Conservation (phyloP, 768 basidiomycete species). For the Ramaria sp. region DNA sequence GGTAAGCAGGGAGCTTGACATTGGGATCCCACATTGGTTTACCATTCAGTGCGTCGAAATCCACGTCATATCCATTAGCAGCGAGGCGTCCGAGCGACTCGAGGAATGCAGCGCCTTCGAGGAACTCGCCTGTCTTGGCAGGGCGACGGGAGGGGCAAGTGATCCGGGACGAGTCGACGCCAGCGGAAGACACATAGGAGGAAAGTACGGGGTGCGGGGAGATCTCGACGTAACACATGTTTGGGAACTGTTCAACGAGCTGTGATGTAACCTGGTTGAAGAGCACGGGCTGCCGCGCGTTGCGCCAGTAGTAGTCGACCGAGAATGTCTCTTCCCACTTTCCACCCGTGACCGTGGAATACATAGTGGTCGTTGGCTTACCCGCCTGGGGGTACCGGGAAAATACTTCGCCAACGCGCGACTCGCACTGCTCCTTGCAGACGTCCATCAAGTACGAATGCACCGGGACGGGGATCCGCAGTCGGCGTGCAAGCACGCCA, state of each 20-base stretch:
- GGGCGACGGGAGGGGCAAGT: conserved; percentile 18
- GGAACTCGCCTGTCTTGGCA: conserved; percentile 23
- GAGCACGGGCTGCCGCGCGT: conserved; percentile 26
- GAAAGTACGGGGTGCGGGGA: conserved; percentile 11
- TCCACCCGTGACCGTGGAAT: conserved; percentile 27
- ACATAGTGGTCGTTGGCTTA: conserved; percentile 21
- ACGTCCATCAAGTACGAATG: conserved; percentile 30
- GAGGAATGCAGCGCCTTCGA: conserved; percentile 23
- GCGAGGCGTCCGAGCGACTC: conserved; percentile 16
- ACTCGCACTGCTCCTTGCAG: conserved; percentile 22
- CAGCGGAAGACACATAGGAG: conserved; percentile 20
- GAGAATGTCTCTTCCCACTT: conserved; percentile 17
- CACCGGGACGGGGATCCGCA: conserved; percentile 27
- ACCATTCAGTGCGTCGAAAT: conserved; percentile 20
- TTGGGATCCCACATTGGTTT: conserved; percentile 9
- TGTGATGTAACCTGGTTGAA: conserved; percentile 24
- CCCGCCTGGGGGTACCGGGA: conserved; percentile 21
- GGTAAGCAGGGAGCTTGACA: conserved; percentile 21
- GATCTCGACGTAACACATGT: conserved; percentile 11
- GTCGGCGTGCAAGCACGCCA: conserved; percentile 26
- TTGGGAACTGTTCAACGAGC: conserved; percentile 15
- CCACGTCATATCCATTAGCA: conserved; percentile 10
- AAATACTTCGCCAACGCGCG: conserved; percentile 23
- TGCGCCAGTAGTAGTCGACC: conserved; percentile 32
- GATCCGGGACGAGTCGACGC: conserved; percentile 20